phyloP scores from a whole-genome alignment of 345 rosid species.

The Corchorus olitorius region DNA sequence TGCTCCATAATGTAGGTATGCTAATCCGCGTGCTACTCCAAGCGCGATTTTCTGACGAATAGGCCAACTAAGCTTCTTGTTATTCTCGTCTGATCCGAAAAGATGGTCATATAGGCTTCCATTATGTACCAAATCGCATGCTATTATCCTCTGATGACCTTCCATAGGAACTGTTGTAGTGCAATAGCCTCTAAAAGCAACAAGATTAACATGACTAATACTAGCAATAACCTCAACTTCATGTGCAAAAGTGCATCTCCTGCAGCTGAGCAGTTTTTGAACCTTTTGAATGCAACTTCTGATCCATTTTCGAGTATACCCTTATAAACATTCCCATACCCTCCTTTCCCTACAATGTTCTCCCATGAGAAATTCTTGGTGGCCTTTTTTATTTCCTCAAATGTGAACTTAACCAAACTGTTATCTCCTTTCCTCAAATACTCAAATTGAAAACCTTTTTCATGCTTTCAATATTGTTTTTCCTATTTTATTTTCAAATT shows the following conservation, averaged over 20 bases:
- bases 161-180: slow-evolving; percentile 29
- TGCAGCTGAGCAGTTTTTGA: slow-evolving; percentile 41
- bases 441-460: too few relatives aligned
- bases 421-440: too few relatives aligned
- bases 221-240: slow-evolving; percentile 54
- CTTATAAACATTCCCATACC: slow-evolving; percentile 33
- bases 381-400: slow-evolving; percentile 12
- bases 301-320: slow-evolving; percentile 39
- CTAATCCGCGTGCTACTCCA: slow-evolving; percentile 47
- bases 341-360: slow-evolving; percentile 19
- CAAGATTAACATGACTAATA: slow-evolving; percentile 45
- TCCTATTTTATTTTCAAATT: too few relatives aligned
- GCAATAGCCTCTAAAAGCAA: slow-evolving; percentile 45
- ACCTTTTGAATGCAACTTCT: slow-evolving; percentile 49
- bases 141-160: slow-evolving; percentile 45
- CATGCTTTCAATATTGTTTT: too few relatives aligned
- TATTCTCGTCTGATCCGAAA: slow-evolving; percentile 35
- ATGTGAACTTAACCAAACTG: slow-evolving; percentile 22
- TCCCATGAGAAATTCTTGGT: slow-evolving; percentile 22
- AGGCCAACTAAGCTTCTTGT: slow-evolving; percentile 48
- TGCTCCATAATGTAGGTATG: slow-evolving; percentile 44
- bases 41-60: slow-evolving; percentile 40
- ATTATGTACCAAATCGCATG: slow-evolving; percentile 38
- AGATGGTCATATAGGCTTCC: slow-evolving; percentile 50
- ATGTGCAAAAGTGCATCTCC: slow-evolving; percentile 39